Conservation (phyloP, 306 rosid species). For the Geum urbanum region DNA sequence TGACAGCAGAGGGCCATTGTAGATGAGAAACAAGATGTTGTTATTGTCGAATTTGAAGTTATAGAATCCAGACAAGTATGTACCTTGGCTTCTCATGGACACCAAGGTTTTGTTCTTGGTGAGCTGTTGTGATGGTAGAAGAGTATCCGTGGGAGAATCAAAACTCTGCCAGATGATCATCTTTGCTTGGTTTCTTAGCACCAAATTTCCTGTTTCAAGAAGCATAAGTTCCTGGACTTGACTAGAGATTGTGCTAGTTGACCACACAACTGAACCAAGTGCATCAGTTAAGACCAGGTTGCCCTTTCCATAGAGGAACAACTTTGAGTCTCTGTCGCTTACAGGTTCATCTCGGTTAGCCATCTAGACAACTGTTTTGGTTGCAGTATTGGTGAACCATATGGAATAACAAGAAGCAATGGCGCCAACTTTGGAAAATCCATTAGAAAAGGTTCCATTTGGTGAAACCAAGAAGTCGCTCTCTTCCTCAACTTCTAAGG, state of each 20-base stretch:
- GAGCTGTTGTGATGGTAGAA: slow-evolving; percentile 21
- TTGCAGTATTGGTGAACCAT: slow-evolving; percentile 16
- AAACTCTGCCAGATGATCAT: slow-evolving; percentile 24
- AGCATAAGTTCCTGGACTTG: slow-evolving; percentile 4
- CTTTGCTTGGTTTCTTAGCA: slow-evolving; percentile 1
- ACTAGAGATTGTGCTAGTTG: slow-evolving; percentile 11
- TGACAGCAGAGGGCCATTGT: slow-evolving; percentile 24
- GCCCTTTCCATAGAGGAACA: slow-evolving; percentile 16
- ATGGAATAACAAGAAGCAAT: slow-evolving; percentile 22
- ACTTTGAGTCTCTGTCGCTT: background rate
- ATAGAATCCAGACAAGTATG: slow-evolving; percentile 19
- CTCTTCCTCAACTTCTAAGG: slow-evolving; percentile 14
- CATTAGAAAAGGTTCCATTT: slow-evolving; percentile 19
- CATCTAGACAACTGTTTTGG: slow-evolving; percentile 25
- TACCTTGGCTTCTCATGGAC: slow-evolving; percentile 25
- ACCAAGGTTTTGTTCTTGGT: slow-evolving; percentile 26
- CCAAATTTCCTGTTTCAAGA: slow-evolving; percentile 29
- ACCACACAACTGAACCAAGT: slow-evolving; percentile 19
- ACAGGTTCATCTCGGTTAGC: slow-evolving; percentile 22
- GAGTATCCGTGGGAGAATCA: slow-evolving; percentile 25
- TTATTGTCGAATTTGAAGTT: slow-evolving; percentile 20
- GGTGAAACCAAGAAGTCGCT: slow-evolving; percentile 18
- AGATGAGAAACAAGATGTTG: slow-evolving; percentile 14
- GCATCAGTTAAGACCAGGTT: slow-evolving; percentile 25
- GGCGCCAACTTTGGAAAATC: slow-evolving; percentile 17